Evolutionary conservation across 2,329 filamentous ascomycete genomes (phyloP).

Genomic region (Penicillium sp.): DNA sequence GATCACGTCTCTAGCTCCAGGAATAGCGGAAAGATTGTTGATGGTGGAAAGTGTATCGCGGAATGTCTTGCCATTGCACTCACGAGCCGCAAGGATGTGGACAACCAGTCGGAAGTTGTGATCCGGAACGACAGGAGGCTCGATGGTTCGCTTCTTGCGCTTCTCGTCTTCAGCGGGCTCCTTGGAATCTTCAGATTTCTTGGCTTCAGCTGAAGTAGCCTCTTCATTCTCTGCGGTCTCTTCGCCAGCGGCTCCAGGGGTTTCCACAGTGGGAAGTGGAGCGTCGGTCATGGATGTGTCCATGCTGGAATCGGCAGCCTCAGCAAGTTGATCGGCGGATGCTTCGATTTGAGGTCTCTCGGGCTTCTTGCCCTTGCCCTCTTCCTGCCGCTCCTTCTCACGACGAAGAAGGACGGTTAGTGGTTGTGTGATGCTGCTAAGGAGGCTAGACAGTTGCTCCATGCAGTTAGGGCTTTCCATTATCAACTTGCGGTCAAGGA

Average conservation of each 20-base stretch:
- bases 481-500: conserved; percentile 90
- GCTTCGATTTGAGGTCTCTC: conserved; percentile 27
- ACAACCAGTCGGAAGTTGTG: conserved; percentile 92
- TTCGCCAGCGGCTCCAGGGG: conserved; percentile 29
- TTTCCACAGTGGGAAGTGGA: conserved; percentile 33
- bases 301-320: conserved; percentile 28
- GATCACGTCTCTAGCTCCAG: conserved; percentile 83
- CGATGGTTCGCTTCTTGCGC: conserved; percentile 63
- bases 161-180: conserved; percentile 47
- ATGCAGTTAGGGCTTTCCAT: conserved; percentile 97
- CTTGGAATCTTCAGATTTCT: conserved; percentile 41
- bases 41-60: conserved; percentile 97
- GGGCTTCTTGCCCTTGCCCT: conserved; percentile 40
- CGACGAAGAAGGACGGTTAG: conserved; percentile 79
- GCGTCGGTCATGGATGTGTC: conserved; percentile 46
- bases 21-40: conserved; percentile 92
- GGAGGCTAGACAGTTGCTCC: conserved; percentile 83
- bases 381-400: conserved; percentile 68
- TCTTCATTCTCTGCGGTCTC: conserved; percentile 32
- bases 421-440: conserved; percentile 85
- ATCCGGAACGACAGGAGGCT: conserved; percentile 81
- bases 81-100: conserved; percentile 90
- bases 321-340: conserved; percentile 26
- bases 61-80: conserved; percentile 97
- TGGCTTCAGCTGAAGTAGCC: conserved; percentile 29